These are phyloP conservation scores for Anisodus acutangulus DNA, from an alignment of 257 asterid species.

Conservation along the genomic window DNA sequence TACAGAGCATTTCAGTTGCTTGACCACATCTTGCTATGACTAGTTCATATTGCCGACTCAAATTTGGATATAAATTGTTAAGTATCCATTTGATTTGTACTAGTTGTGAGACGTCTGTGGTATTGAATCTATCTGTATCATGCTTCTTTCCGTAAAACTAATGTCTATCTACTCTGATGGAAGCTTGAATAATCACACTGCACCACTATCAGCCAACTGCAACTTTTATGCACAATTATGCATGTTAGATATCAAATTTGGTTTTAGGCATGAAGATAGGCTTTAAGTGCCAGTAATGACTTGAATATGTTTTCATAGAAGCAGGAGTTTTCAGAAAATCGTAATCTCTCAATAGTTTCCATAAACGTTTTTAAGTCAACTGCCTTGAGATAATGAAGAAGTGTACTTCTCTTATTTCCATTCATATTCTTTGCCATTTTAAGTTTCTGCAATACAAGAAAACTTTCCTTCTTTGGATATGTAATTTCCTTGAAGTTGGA, in stretches of 20 bases:
- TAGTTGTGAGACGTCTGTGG: background rate
- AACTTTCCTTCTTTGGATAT: background rate
- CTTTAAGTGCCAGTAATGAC: slow-evolving; percentile 3
- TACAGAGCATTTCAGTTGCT: background rate
- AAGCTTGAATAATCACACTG: slow-evolving; percentile 10
- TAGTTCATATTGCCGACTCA: background rate
- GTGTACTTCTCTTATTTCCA: background rate
- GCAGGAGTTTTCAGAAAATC: background rate
- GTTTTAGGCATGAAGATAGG: background rate
- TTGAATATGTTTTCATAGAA: background rate
- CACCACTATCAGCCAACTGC: background rate
- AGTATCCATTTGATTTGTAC: background rate
- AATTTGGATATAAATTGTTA: background rate
- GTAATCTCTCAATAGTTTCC: slow-evolving; percentile 2
- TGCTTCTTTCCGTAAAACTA: background rate
- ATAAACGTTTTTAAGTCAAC: background rate
- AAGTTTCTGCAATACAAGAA: background rate
- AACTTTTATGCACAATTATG: background rate
- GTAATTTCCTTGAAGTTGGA: slow-evolving; percentile 18
- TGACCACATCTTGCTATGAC: background rate
- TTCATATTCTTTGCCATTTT: background rate
- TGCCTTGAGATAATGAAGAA: background rate
- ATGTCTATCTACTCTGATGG: slow-evolving; percentile 9
- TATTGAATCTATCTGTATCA: background rate
- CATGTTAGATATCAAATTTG: background rate